These are phyloP conservation scores for Colletotrichum sp. DNA, from an alignment of 2,329 filamentous ascomycete genomes.

Conservation along the genomic window DNA sequence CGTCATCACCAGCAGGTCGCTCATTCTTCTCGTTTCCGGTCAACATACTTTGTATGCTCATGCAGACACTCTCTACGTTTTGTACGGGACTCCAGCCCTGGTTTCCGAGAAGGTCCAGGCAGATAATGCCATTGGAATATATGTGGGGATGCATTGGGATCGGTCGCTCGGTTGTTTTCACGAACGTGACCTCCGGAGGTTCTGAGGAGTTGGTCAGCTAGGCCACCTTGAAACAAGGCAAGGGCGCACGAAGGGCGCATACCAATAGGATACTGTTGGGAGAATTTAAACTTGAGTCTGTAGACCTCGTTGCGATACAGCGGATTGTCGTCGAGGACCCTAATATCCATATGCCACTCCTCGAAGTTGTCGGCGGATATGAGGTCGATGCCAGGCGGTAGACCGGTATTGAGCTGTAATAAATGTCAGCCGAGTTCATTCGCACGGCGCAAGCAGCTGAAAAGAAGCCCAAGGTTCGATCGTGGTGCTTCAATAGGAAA, in stretches of 20 bases:
- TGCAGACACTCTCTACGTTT: constrained; percentile 95
- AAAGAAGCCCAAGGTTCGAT: neutral
- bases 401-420: constrained; percentile 41
- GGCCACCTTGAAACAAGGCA: neutral
- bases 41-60: constrained; percentile 98
- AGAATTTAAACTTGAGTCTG: constrained; percentile 87
- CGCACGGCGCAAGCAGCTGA: neutral
- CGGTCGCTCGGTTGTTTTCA: constrained; percentile 64
- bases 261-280: constrained; percentile 88
- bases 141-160: constrained; percentile 98
- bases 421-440: neutral
- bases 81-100: constrained; percentile 97
- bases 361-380: constrained; percentile 82
- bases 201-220: constrained; percentile 55
- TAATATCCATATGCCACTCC: constrained; percentile 92
- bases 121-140: constrained; percentile 99
- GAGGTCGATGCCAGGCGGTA: constrained; percentile 76
- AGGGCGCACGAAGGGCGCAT: constrained; percentile 29
- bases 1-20: constrained; percentile 85
- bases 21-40: constrained; percentile 94
- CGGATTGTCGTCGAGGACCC: constrained; percentile 88
- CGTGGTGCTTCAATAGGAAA: neutral
- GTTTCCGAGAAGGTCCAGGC: constrained; percentile 85
- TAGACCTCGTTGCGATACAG: constrained; percentile 83
- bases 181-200: constrained; percentile 92